These are phyloP conservation scores for Juglanconis juglandina DNA, from an alignment of 2,329 filamentous ascomycete genomes.

Conservation along the genomic window DNA sequence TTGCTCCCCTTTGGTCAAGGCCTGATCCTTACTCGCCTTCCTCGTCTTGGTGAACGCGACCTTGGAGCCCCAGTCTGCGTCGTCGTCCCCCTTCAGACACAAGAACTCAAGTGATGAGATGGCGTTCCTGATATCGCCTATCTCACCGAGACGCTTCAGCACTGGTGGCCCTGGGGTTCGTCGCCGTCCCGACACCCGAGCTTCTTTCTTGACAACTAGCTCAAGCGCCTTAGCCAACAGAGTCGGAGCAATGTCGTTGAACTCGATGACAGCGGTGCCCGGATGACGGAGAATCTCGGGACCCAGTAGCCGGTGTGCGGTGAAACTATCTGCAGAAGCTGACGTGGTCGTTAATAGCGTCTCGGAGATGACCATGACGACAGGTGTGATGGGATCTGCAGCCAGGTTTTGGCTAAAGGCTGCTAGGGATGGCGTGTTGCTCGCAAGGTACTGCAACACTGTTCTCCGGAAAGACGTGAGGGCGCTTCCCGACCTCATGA, in stretches of 20 bases:
- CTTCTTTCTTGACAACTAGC: conserved; percentile 78
- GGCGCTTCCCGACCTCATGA: conserved; percentile 61
- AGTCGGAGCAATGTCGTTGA: conserved; percentile 87
- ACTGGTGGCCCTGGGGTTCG: conserved; percentile 76
- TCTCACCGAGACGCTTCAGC: conserved; percentile 74
- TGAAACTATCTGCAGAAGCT: conserved; percentile 85
- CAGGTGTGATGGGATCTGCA: conserved; percentile 57
- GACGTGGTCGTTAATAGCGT: conserved; percentile 82
- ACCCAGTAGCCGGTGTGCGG: conserved; percentile 83
- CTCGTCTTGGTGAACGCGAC: conserved; percentile 68
- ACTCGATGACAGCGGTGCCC: conserved; percentile 77
- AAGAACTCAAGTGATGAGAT: conserved; percentile 89
- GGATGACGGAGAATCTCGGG: conserved; percentile 81
- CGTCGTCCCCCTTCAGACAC: conserved; percentile 75
- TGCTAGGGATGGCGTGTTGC: conserved; percentile 57
- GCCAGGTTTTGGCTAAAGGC: conserved; percentile 40
- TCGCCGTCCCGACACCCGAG: conserved; percentile 69
- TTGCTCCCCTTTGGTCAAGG: conserved; percentile 71
- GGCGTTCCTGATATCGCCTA: conserved; percentile 91
- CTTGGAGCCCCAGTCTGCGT: conserved; percentile 71
- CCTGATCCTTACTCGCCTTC: conserved; percentile 52
- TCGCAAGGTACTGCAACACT: conserved; percentile 70
- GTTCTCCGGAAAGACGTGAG: conserved; percentile 71
- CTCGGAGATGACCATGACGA: conserved; percentile 90
- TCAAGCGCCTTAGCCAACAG: conserved; percentile 82